Evolutionary conservation across 352 stramenopile species (phyloP), one percentile per base, ranked within the genome.

Genomic region (Phytophthora europaea): DNA sequence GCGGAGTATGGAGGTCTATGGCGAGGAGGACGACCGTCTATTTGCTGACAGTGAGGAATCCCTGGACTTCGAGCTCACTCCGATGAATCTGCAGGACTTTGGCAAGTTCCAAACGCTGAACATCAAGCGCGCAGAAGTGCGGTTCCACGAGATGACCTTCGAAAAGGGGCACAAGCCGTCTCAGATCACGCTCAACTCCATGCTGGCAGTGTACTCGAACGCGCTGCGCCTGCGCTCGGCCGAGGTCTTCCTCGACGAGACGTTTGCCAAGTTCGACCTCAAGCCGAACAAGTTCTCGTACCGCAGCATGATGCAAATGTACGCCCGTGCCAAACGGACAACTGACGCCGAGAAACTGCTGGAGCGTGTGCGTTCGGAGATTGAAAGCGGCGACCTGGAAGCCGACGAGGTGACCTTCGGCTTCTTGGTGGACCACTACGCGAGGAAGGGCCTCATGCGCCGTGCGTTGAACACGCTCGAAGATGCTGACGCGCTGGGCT

Each of bases 241-340:
- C 26, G 78, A 90, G 52, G 47, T 67, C 18, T 95, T 94, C 40
- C 31, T 87, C 48, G 54, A 72, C 18, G 67, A 85, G 2, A 79
- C 73, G 34, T 95, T 93, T 48, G 23, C 67, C 0, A 80, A 88
- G 70, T 80, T 85, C 65, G 70, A 70, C 38, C 28, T 81, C 16
- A 61, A 72, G 45, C 82, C 83, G 4, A 83, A 94, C 66, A 79
- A 78, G 54, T 89, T 83, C 59, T 93, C 89, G 54, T 94, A 91
- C 70, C 86, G 87, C 61, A 80, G 74, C 59, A 79, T 94, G 70
- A 94, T 95, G 89, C 87, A 92, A 58, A 94, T 95, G 89, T 94
- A 88, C 54, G 79, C 84, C 31, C 87, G 87, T 20, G 81, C 84
- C 5, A 90, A 93, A 58, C 83, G 85, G 52, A 92, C 83, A 34